Conservation (phyloP, 257 asterid species). For the Apocynum venetum region DNA sequence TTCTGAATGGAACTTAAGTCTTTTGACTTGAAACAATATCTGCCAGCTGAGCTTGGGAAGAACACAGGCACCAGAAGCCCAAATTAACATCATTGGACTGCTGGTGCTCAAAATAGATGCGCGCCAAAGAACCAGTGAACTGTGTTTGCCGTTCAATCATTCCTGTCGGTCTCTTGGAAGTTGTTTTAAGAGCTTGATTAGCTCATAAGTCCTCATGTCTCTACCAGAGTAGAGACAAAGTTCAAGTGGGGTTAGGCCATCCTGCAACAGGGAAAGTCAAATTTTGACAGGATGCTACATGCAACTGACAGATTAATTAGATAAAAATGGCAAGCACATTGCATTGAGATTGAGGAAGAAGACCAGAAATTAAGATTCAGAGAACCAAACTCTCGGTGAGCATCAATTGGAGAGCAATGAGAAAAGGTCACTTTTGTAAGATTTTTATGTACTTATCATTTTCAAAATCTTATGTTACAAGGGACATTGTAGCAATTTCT, state of each 20-base stretch:
- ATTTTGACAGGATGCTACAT: neutral
- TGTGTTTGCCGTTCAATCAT: neutral
- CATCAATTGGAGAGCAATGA: neutral
- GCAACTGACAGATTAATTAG: neutral
- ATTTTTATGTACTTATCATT: too few species aligned
- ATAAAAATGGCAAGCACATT: neutral
- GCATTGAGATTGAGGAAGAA: neutral
- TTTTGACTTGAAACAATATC: neutral
- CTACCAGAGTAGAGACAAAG: constrained; percentile 67
- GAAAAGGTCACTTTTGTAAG: neutral
- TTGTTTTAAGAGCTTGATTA: constrained; percentile 59
- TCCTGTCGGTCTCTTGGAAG: constrained; percentile 24
- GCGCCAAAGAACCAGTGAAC: neutral
- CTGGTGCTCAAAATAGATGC: neutral
- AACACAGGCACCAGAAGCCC: neutral
- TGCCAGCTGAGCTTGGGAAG: neutral
- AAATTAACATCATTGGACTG: neutral
- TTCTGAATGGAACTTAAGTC: neutral
- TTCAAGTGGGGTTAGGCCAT: constrained; percentile 64
- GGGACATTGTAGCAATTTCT: neutral
- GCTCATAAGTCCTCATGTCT: constrained; percentile 62
- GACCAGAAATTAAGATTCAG: neutral
- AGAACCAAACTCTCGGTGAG: neutral
- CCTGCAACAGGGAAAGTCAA: constrained; percentile 35
- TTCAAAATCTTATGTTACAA: neutral